Percentiles rank a stretch among this genome's conserved stretches.
Evolutionary conservation across 371 early-diverging fungal genomes (phyloP).

Genomic region (Rhizoclosmatium hyalinum): DNA sequence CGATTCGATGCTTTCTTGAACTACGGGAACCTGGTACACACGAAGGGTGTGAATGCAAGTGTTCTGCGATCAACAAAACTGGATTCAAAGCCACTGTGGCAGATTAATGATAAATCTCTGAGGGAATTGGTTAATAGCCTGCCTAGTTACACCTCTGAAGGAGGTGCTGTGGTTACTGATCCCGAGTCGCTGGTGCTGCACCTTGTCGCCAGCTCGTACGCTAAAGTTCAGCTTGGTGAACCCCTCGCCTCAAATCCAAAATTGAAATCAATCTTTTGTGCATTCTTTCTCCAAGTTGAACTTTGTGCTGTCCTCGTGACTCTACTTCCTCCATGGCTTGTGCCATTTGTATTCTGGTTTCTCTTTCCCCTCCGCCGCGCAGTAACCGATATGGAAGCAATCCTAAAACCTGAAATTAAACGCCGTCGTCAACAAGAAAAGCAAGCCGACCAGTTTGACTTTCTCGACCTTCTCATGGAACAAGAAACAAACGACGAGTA

Average conservation of each 20-base stretch:
- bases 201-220: background rate
- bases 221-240: background rate
- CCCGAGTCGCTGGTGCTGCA: background rate
- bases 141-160: background rate
- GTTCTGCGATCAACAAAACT: background rate
- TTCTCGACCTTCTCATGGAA: background rate
- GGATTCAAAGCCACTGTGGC: background rate
- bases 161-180: background rate
- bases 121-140: background rate
- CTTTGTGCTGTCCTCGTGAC: background rate
- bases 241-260: background rate
- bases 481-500: background rate
- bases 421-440: background rate
- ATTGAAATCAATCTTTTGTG: background rate
- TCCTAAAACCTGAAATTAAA: background rate
- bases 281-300: background rate
- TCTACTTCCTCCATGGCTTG: slow-evolving; percentile 2
- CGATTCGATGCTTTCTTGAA: slow-evolving; percentile 8
- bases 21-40: background rate
- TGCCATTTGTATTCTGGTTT: background rate
- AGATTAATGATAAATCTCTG: background rate
- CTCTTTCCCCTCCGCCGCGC: background rate
- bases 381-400: too few species aligned
- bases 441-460: background rate
- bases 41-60: background rate